Evolutionary conservation across 495 filamentous ascomycete genomes (phyloP).

Genomic region (Podospora australis): DNA sequence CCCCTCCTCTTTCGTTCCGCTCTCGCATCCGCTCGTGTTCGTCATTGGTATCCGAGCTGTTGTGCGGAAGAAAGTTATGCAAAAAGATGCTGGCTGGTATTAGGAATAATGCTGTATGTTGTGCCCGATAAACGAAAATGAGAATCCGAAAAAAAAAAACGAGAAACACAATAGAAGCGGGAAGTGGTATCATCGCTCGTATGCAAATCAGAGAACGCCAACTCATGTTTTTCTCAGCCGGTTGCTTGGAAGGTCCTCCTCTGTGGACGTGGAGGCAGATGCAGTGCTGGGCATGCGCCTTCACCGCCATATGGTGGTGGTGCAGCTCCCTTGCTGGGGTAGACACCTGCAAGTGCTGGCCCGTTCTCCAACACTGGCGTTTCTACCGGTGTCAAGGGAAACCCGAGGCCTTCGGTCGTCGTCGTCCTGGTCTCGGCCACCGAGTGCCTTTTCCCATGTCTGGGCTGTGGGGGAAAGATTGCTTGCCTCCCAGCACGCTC

Average conservation of each 20-base stretch:
- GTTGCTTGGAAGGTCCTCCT: conserved; percentile 1
- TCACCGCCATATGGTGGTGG: conserved; percentile 7
- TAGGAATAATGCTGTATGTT: no score
- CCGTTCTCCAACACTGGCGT: conserved; percentile 31
- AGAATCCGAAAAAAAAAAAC: no score
- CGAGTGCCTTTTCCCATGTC: conserved; percentile 21
- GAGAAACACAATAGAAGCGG: no score
- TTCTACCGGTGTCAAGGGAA: conserved; percentile 36
- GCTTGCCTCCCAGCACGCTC: conserved; percentile 42
- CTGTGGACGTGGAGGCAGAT: neutral
- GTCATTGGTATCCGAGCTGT: no score
- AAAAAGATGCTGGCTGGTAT: no score
- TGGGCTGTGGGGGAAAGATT: conserved; percentile 8
- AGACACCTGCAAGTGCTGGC: neutral
- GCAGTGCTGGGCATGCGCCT: neutral
- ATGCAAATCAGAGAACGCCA: neutral
- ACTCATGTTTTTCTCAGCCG: conserved; percentile 7
- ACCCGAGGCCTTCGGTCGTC: conserved; percentile 26
- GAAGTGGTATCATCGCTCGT: no score
- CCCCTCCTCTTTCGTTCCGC: no score
- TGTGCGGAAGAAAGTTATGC: no score
- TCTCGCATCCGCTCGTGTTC: no score
- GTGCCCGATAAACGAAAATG: no score
- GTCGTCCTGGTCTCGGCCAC: conserved; percentile 35
- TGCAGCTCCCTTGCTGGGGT: neutral